Conservation (phyloP, 345 rosid genomes). For the Microcos paniculata region DNA sequence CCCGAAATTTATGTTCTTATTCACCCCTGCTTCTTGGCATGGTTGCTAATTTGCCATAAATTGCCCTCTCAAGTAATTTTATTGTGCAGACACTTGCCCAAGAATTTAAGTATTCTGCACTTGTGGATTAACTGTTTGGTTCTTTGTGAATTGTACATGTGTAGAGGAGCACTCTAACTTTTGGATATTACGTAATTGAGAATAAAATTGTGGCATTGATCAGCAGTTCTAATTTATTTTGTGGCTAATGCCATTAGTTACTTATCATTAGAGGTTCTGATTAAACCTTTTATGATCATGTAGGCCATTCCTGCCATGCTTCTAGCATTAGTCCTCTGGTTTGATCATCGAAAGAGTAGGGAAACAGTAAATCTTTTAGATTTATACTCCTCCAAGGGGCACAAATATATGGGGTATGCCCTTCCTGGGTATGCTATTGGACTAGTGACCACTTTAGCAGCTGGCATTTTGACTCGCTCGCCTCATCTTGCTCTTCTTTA, state of each 20-base stretch:
- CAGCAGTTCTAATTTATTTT: not conserved
- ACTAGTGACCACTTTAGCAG: conserved; percentile 71
- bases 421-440: conserved; percentile 91
- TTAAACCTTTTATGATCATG: conserved; percentile 6
- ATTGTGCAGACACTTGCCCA: not conserved
- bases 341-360: conserved; percentile 82
- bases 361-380: conserved; percentile 69
- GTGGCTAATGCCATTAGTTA: conserved; percentile 4
- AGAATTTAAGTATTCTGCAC: not conserved
- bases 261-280: not conserved
- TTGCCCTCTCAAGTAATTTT: not conserved
- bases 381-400: conserved; percentile 69
- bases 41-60: not conserved
- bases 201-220: not conserved
- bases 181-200: not conserved
- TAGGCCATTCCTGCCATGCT: conserved; percentile 99
- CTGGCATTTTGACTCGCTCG: conserved; percentile 75
- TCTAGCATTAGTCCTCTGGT: conserved; percentile 80
- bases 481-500: conserved; percentile 97
- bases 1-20: not conserved
- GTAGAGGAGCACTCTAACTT: conserved; percentile 1
- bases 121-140: not conserved
- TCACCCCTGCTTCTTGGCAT: not conserved
- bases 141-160: not conserved
- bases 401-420: conserved; percentile 85